Base-by-base conservation (phyloP, 495 filamentous ascomycete species). In the Opeltia flavorubescens region DNA sequence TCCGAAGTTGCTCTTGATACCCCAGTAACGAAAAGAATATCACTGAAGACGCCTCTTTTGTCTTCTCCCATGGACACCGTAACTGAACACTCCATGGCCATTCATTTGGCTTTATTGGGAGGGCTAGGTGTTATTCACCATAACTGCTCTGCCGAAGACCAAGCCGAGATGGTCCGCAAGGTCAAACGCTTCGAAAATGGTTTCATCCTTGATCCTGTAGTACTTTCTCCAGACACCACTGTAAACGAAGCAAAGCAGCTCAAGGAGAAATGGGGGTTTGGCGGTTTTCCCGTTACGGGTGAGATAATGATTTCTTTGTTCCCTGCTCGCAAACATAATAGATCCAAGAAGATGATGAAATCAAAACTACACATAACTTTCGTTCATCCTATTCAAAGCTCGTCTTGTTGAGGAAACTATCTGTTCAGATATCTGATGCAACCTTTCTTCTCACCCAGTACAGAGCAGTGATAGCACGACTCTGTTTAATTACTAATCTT, bases 51-150 rank as follows among this genome's bases (percentile, higher is more conserved):
- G 8, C 91, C 91, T 33, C 81, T 99, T 55, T 74, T 95, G 40
- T 96, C 93, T 21, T 95, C 89, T 21, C 93, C 91, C 55, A 99
- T 99, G 91, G 91, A 99, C 72, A 99, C 91, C 28, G 91, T 99
- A 58, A 99, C 91, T 12, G 91, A 96, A 67, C 83, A 93, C 64
- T 87, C 91, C 61, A 99, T 99, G 91, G 91, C 91, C 43, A 95
- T 99, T 56, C 85, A 94, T 69, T 94, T 99, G 83, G 91, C 91
- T 28, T 76, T 96, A 40, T 81, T 96, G 56, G 91, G 91, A 63
- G 91, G 91, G 59, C 72, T 99, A 27, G 91, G 91, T 65, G 85
- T 96, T 47, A 93, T 99, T 53, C 91, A 99, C 68, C 93, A 99
- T 76, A 99, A 99, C 72, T 99, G 91, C 71, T 87, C 88, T 28